Evolutionary conservation across 2,329 filamentous ascomycete genomes (phyloP), one percentile per base, ranked within the genome.

Genomic region (Diaporthe vaccinii): DNA sequence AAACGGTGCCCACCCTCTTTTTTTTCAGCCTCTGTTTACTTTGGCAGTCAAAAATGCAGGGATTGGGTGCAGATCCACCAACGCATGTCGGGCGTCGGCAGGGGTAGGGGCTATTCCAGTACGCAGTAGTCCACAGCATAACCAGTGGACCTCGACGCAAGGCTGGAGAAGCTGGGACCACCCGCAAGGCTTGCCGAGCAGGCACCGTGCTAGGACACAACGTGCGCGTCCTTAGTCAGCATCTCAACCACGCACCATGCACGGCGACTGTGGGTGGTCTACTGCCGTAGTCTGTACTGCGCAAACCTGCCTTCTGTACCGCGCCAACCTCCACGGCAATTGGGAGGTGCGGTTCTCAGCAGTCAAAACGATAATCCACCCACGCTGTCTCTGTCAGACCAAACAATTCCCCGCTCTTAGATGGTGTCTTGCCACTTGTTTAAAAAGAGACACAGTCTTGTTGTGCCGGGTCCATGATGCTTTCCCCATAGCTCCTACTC

Each of bases 31-130:
- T 28, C 59, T 73, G 41, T 55, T 62, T 62, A 55, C 49, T 55
- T 73, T 73, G 71, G 36, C 36, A 34, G 46, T 31, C 36, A 25
- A 65, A 65, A 55, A 55, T 65, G 71, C 71, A 73, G 58, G 71
- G 71, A 62, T 51, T 36, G 17, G 34, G 28, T n/a, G 51, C 25
- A 55, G 58, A 65, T 57, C 61, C 71, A 61, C 71, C 65, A 55
- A 55, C n/a, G 49, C 61, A 69, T 39, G 65, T 55, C 65, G 46
- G 34, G 17, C n/a, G 12, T 58, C 68, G 68, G 71, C 71, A 73
- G 59, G 58, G 34, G 58, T 73, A 41, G 49, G 59, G 58, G 46
- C 65, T 22, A 25, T 12, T 55, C 8, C 34, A 25, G 34, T 15
- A n/a, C 59, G 41, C 58, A 61, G 36, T 22, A 53, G 51, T 15